phyloP scores from a whole-genome alignment of 2,329 filamentous ascomycete species.

The Whalleya microplaca region DNA sequence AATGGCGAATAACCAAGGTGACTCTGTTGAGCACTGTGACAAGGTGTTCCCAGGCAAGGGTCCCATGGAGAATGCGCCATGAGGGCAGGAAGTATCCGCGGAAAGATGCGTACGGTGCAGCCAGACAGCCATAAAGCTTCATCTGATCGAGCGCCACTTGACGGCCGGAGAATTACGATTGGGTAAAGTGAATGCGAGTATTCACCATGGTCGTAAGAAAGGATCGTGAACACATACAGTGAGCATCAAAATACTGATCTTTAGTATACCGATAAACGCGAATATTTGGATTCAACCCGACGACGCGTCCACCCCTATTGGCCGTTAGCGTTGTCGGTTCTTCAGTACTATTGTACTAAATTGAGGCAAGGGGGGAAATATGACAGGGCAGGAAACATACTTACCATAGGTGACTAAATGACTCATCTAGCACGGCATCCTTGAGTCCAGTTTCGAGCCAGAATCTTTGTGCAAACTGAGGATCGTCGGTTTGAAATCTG shows the following conservation, averaged over 20 bases:
- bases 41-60: neutral
- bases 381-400: slow-evolving; percentile 26
- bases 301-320: slow-evolving; percentile 76
- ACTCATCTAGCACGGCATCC: slow-evolving; percentile 55
- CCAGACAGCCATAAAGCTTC: neutral
- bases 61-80: neutral
- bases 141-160: slow-evolving; percentile 1
- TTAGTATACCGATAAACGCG: slow-evolving; percentile 84
- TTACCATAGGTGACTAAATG: slow-evolving; percentile 50
- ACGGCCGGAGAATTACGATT: slow-evolving; percentile 1
- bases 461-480: slow-evolving; percentile 70
- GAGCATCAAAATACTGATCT: slow-evolving; percentile 89
- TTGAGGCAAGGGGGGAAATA: neutral
- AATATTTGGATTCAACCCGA: slow-evolving; percentile 89
- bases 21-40: neutral
- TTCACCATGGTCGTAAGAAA: neutral
- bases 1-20: too few species aligned
- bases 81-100: neutral
- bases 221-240: slow-evolving; percentile 66
- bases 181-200: neutral
- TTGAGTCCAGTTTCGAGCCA: slow-evolving; percentile 79
- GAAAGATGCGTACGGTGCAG: neutral
- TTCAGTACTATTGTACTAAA: neutral
- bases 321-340: slow-evolving; percentile 7
- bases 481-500: slow-evolving; percentile 81